Percentiles rank a stretch among this genome's conserved stretches.
phyloP scores from a whole-genome alignment of 1,284 basidiomycete species.

The Termitomyces sp. region DNA sequence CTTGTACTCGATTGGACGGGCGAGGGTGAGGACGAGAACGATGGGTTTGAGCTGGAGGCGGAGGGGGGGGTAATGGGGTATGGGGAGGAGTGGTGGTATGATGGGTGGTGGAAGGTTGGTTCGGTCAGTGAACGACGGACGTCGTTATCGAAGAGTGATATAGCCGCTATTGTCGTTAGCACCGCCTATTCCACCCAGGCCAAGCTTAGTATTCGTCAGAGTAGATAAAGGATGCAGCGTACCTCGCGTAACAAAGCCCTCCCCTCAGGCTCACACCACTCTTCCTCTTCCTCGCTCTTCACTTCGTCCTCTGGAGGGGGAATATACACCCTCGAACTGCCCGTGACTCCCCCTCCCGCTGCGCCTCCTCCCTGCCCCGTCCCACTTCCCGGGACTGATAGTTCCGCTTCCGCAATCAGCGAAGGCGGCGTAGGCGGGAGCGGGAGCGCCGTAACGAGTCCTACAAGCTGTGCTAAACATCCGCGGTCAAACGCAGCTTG shows the following conservation, averaged over 20 bases:
- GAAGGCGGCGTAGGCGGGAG: conserved; percentile 2
- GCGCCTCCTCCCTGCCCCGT: neutral
- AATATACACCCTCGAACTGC: neutral
- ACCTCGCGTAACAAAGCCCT: conserved; percentile 63
- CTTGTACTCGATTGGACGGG: neutral
- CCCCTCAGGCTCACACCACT: conserved; percentile 48
- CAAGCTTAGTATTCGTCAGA: neutral
- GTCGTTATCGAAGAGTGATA: conserved; percentile 66
- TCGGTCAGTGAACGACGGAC: conserved; percentile 60
- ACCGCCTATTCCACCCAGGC: conserved; percentile 44
- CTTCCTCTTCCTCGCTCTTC: conserved; percentile 37
- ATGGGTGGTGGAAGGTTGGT: neutral
- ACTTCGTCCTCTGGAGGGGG: conserved; percentile 8
- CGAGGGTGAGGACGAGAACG: neutral
- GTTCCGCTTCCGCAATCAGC: neutral
- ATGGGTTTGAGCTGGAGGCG: conserved; percentile 24
- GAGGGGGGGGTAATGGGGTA: neutral
- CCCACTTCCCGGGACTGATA: neutral
- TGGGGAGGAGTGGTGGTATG: conserved; percentile 42
- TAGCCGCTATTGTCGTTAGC: conserved; percentile 64
- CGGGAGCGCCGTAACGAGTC: conserved; percentile 29
- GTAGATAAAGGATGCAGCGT: conserved; percentile 9
- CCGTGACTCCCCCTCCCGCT: too few relatives aligned
- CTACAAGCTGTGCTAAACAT: conserved; percentile 49
- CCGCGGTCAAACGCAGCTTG: conserved; percentile 61